Percentiles rank a stretch among this genome's conserved stretches.
These are phyloP conservation scores for Diversispora epigaea DNA, from an alignment of 192 early-diverging fungal genomes.

Conservation along the genomic window DNA sequence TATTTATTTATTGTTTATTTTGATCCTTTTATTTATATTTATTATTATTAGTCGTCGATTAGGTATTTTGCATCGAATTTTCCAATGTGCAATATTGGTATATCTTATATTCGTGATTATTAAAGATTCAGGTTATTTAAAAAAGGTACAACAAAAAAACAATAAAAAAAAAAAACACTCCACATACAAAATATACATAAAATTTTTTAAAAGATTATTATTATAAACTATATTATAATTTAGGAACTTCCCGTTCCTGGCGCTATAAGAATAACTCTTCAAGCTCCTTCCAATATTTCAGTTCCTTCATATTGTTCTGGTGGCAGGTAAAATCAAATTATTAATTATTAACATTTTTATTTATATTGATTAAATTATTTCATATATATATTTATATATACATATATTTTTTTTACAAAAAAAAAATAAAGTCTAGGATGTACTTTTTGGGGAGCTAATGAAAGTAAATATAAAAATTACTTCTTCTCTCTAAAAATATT, in stretches of 20 bases:
- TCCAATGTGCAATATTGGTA: not conserved
- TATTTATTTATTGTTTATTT: not conserved
- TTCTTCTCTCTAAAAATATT: not conserved
- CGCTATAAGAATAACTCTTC: slow-evolving; percentile 25
- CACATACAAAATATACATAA: too few relatives aligned
- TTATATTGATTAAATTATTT: too few relatives aligned
- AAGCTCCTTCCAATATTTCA: not conserved
- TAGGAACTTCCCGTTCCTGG: slow-evolving; percentile 29
- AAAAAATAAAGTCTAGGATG: not conserved
- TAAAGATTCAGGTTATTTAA: slow-evolving; percentile 7
- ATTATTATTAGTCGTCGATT: slow-evolving; percentile 9
- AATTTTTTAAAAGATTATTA: not conserved
- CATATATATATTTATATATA: too few relatives aligned
- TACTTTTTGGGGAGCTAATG: slow-evolving; percentile 24
- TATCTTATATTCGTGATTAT: slow-evolving; percentile 10
- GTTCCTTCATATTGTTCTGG: slow-evolving; percentile 10
- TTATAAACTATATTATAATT: not conserved
- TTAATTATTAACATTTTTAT: too few relatives aligned
- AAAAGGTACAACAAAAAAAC: not conserved
- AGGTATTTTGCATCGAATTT: slow-evolving; percentile 1
- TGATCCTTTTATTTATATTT: not conserved
- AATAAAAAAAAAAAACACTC: too few relatives aligned
- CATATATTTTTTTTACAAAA: too few relatives aligned
- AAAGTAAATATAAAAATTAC: slow-evolving; percentile 12
- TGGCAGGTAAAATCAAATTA: not conserved